These are phyloP conservation scores for Kodamaea laetipori DNA, from an alignment of 805 yeast genomes.

Conservation along the genomic window DNA sequence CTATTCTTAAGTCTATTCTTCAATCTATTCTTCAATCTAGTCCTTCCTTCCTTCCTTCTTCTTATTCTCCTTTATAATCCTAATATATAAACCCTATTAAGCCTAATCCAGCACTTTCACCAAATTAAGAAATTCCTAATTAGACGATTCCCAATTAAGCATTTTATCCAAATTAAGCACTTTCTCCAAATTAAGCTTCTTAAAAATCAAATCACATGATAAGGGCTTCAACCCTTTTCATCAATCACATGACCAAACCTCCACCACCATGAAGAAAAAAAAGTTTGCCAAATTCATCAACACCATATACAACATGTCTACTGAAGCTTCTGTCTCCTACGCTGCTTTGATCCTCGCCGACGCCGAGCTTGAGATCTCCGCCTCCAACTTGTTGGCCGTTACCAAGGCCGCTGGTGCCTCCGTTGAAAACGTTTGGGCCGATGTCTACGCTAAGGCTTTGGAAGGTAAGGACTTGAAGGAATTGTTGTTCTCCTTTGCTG, in stretches of 20 bases:
- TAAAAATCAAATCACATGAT: no score
- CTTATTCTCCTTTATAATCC: no score
- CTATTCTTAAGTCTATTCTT: no score
- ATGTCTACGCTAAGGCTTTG: constrained; percentile 85
- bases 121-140: no score
- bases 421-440: constrained; percentile 83
- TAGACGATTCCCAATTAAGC: no score
- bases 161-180: no score
- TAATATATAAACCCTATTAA: no score
- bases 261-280: background rate
- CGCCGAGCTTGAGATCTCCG: constrained; percentile 89
- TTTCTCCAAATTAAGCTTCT: no score
- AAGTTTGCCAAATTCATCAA: constrained; percentile 6
- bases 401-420: constrained; percentile 81
- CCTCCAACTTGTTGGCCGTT: constrained; percentile 79
- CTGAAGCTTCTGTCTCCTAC: constrained; percentile 92
- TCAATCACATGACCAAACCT: background rate
- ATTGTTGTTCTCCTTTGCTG: constrained; percentile 59
- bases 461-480: constrained; percentile 83
- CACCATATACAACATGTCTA: constrained; percentile 59
- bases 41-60: no score
- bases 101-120: no score
- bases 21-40: no score
- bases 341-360: constrained; percentile 99
- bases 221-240: background rate